Conservation (phyloP, 306 rosid genomes). For the Echinosophora koreensis region DNA sequence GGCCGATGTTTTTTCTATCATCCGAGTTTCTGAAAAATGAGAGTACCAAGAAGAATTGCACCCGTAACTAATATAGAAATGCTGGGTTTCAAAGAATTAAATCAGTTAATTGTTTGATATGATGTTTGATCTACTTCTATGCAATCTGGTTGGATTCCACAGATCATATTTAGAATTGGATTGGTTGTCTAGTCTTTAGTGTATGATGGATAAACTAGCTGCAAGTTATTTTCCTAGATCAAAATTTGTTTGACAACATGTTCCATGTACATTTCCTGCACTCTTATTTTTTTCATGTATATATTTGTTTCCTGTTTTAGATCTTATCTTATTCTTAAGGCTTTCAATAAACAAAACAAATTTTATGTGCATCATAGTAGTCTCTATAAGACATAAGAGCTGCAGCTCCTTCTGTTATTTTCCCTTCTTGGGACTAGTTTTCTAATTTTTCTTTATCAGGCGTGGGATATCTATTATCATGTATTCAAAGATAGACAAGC, state of each 20-base stretch:
- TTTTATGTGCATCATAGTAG: not conserved
- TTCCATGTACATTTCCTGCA: not conserved
- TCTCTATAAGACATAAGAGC: not conserved
- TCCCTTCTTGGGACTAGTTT: no score
- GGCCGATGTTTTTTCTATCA: not conserved
- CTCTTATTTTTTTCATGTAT: not conserved
- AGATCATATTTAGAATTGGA: not conserved
- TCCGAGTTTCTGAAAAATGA: not conserved
- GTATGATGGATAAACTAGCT: not conserved
- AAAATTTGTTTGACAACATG: not conserved
- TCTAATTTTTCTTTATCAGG: no score
- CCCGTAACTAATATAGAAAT: not conserved
- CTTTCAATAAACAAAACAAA: not conserved
- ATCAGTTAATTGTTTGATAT: not conserved
- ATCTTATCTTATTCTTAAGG: not conserved
- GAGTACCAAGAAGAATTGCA: not conserved
- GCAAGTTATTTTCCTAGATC: not conserved
- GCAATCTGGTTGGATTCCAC: not conserved
- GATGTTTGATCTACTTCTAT: not conserved
- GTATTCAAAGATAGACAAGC: no score
- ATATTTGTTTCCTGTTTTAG: not conserved
- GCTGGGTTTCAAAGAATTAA: not conserved
- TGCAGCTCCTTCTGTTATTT: constrained; percentile 14
- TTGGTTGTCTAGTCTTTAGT: not conserved
- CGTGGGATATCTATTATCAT: no score